These are phyloP conservation scores for Hymenoscyphus fructigenus DNA, from an alignment of 2,329 filamentous ascomycete genomes.

Conservation along the genomic window DNA sequence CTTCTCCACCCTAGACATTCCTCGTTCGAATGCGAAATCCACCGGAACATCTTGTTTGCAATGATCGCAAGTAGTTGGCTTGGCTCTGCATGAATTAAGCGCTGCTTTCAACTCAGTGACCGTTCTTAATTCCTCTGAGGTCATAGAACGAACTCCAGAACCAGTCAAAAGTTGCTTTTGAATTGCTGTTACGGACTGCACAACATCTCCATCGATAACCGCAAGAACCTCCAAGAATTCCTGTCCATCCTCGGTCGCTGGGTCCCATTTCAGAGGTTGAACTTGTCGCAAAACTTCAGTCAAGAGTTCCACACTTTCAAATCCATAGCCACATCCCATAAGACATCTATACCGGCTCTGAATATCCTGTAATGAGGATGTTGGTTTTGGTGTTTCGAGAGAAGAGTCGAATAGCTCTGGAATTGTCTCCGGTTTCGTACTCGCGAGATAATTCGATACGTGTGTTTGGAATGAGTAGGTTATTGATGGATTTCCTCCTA, in stretches of 20 bases:
- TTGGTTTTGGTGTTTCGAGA: constrained; percentile 1
- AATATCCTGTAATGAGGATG: constrained; percentile 16
- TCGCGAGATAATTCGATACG: constrained; percentile 33
- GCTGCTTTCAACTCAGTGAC: constrained; percentile 12
- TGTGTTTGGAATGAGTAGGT: constrained; percentile 38
- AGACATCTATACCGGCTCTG: constrained; percentile 35
- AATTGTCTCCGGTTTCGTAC: constrained; percentile 24
- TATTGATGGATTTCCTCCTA: constrained; percentile 34
- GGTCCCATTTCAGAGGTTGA: constrained; percentile 5
- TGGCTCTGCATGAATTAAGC: constrained; percentile 13
- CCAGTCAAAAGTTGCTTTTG: constrained; percentile 25
- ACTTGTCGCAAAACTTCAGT: constrained; percentile 22
- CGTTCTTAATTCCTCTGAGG: constrained; percentile 12
- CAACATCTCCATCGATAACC: constrained; percentile 36
- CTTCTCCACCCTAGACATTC: constrained; percentile 19
- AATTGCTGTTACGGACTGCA: constrained; percentile 31
- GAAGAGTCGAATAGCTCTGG: constrained; percentile 19
- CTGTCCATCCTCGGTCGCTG: constrained; percentile 1
- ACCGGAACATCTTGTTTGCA: neutral
- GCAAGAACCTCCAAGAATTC: constrained; percentile 29
- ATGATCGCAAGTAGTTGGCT: neutral
- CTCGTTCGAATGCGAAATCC: constrained; percentile 24
- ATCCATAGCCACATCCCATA: constrained; percentile 38
- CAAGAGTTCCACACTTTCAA: constrained; percentile 31
- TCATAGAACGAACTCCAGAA: constrained; percentile 20